These are phyloP conservation scores for Wickerhamia fluorescens DNA, from an alignment of 805 yeast species.

Conservation along the genomic window DNA sequence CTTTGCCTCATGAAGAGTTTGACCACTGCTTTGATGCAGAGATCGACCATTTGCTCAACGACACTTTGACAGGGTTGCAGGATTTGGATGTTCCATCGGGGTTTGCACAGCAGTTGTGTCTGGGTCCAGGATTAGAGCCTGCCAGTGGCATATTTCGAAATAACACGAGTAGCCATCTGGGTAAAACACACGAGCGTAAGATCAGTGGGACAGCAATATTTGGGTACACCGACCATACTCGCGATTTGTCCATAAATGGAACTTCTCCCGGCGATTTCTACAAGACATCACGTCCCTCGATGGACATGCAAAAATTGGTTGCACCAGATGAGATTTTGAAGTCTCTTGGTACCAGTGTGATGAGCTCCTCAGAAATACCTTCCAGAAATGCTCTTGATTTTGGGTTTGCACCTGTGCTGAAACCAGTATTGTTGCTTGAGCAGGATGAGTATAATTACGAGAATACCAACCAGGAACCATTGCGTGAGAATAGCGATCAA, in stretches of 20 bases:
- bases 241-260: slow-evolving; percentile 57
- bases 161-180: slow-evolving; percentile 8
- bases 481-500: no score
- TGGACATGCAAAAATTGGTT: slow-evolving; percentile 22
- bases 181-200: slow-evolving; percentile 44
- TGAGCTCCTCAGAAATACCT: no score
- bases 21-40: slow-evolving; percentile 39
- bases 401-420: slow-evolving; percentile 12
- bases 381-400: slow-evolving; percentile 4
- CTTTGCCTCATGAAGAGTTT: slow-evolving; percentile 50
- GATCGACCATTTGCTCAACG: slow-evolving; percentile 49
- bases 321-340: slow-evolving; percentile 29
- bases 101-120: slow-evolving; percentile 15
- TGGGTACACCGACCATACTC: slow-evolving; percentile 61
- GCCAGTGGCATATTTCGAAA: slow-evolving; percentile 5
- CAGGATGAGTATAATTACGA: slow-evolving; percentile 18
- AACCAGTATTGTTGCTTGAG: slow-evolving; percentile 20
- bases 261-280: slow-evolving; percentile 15
- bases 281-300: slow-evolving; percentile 12
- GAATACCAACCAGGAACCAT: neutral
- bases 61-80: slow-evolving; percentile 47
- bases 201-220: slow-evolving; percentile 77
- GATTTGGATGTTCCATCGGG: slow-evolving; percentile 60
- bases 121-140: slow-evolving; percentile 1
- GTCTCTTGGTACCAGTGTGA: slow-evolving; percentile 6